Conservation (phyloP, 257 asterid genomes). For the Handroanthus guayacan region DNA sequence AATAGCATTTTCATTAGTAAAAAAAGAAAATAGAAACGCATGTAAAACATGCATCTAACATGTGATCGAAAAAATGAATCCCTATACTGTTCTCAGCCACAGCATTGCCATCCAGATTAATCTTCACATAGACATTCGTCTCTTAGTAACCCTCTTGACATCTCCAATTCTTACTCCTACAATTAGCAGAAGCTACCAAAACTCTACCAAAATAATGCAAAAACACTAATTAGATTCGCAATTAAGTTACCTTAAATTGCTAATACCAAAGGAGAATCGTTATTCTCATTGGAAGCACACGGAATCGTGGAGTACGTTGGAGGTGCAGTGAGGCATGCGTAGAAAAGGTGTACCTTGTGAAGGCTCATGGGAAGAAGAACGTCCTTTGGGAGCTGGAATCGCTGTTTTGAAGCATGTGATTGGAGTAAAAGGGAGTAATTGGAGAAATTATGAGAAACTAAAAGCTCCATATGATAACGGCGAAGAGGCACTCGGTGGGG, state of each 20-base stretch:
- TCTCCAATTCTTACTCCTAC: slow-evolving; percentile 63
- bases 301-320: slow-evolving; percentile 36
- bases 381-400: slow-evolving; percentile 16
- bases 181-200: not conserved
- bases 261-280: slow-evolving; percentile 44
- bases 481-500: slow-evolving; percentile 16
- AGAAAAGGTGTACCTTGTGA: slow-evolving; percentile 29
- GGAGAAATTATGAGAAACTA: slow-evolving; percentile 36
- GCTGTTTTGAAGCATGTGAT: slow-evolving; percentile 3
- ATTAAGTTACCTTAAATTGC: slow-evolving; percentile 46
- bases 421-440: slow-evolving; percentile 34
- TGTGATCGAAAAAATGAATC: slow-evolving; percentile 83
- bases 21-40: not conserved
- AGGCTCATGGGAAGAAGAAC: slow-evolving; percentile 31
- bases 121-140: slow-evolving; percentile 68
- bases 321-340: slow-evolving; percentile 20
- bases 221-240: not conserved
- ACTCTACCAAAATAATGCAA: not conserved
- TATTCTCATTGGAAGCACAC: slow-evolving; percentile 43
- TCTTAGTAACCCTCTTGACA: slow-evolving; percentile 76
- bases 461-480: slow-evolving; percentile 45
- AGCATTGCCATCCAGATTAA: slow-evolving; percentile 75
- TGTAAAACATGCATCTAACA: slow-evolving; percentile 67
- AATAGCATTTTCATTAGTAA: not conserved
- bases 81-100: slow-evolving; percentile 67